Evolutionary conservation across 805 yeast genomes (phyloP).

Genomic region (Metschnikowia noctiluminum): DNA sequence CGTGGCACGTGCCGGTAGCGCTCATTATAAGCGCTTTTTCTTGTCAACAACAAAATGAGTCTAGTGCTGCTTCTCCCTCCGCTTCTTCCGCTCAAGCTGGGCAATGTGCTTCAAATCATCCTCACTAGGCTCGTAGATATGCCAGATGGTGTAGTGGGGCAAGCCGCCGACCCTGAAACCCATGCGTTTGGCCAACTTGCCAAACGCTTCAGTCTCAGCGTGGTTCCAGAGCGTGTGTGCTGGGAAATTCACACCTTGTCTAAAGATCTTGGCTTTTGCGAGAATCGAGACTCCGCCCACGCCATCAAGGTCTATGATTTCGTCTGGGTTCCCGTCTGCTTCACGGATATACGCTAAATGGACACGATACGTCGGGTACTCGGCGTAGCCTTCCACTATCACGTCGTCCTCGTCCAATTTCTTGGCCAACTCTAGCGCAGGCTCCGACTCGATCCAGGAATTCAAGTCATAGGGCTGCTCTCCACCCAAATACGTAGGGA

Average conservation of each 20-base stretch:
- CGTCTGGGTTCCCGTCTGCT: conserved; percentile 92
- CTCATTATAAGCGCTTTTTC: background rate
- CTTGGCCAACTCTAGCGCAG: conserved; percentile 74
- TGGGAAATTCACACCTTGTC: conserved; percentile 90
- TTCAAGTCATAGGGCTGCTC: conserved; percentile 84
- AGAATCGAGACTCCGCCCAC: conserved; percentile 96
- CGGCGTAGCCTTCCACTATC: conserved; percentile 95
- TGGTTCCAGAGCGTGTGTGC: conserved; percentile 94
- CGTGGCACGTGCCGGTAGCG: no score
- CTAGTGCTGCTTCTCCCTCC: conserved; percentile 33
- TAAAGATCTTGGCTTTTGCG: conserved; percentile 81
- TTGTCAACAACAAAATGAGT: background rate
- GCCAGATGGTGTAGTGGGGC: conserved; percentile 94
- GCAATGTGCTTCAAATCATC: conserved; percentile 84
- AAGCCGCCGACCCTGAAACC: conserved; percentile 83
- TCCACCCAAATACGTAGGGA: conserved; percentile 81
- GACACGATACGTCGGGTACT: conserved; percentile 97
- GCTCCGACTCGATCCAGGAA: conserved; percentile 84
- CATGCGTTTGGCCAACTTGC: conserved; percentile 83
- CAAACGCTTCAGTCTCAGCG: conserved; percentile 98
- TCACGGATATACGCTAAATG: conserved; percentile 93
- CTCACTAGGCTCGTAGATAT: conserved; percentile 83
- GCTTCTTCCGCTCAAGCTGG: conserved; percentile 60
- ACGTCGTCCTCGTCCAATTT: conserved; percentile 87
- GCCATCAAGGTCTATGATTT: conserved; percentile 91